phyloP scores from a whole-genome alignment of 305 asterid species.

The Stenogyne calaminthoides region DNA sequence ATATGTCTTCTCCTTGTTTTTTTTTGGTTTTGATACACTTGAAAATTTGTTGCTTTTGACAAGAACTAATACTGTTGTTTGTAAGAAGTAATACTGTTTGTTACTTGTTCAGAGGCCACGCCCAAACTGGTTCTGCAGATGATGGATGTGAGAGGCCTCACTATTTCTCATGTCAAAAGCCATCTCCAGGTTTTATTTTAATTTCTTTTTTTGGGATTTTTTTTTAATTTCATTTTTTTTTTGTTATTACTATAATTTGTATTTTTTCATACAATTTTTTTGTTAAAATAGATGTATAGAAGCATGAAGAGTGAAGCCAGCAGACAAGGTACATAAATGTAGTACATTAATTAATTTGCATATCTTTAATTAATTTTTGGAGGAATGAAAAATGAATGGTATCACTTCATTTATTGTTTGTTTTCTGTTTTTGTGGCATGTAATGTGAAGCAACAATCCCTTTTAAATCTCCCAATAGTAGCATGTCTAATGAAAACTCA shows the following conservation, averaged over 20 bases:
- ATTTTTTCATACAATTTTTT: not conserved
- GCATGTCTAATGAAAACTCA: conserved; percentile 33
- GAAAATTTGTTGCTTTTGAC: too few species aligned
- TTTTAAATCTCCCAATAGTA: conserved; percentile 29
- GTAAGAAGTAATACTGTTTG: conserved; percentile 5
- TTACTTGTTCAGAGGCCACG: conserved; percentile 53
- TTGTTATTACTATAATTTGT: not conserved
- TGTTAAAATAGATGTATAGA: conserved; percentile 61
- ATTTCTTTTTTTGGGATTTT: too few species aligned
- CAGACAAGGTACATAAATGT: conserved; percentile 35
- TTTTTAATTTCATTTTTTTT: not conserved
- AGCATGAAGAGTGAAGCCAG: conserved; percentile 55
- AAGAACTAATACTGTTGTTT: not conserved
- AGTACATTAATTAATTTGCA: conserved; percentile 1
- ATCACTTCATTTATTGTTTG: conserved; percentile 40
- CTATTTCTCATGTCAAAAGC: conserved; percentile 85
- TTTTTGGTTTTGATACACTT: too few species aligned
- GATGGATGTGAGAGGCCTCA: conserved; percentile 80
- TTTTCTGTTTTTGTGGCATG: conserved; percentile 30
- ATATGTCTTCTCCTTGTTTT: too few species aligned
- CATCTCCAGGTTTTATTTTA: conserved; percentile 60
- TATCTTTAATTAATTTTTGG: not conserved
- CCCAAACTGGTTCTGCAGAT: conserved; percentile 70
- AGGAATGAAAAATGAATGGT: not conserved
- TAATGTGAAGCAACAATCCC: not conserved